A percentile compares a stretch with the other conserved stretches of the same genome.
Conservation (phyloP, 2,329 filamentous ascomycete genomes). For the Ophiostoma triangulosporum region DNA sequence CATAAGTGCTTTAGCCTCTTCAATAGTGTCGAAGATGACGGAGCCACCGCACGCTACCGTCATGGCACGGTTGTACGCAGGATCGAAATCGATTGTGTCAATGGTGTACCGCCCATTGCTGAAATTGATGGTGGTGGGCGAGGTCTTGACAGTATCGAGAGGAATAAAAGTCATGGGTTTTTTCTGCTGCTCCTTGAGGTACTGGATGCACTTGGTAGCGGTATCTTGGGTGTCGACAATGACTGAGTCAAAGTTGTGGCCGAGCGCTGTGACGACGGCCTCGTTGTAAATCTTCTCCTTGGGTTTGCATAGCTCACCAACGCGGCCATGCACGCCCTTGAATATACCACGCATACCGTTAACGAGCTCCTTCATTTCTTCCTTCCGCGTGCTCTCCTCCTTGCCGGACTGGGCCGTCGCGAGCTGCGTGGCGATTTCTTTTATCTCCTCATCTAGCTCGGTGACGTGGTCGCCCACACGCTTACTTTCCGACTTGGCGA, state of each 20-base stretch:
- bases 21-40: slow-evolving; percentile 80
- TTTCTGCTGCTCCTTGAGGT: slow-evolving; percentile 79
- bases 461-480: slow-evolving; percentile 69
- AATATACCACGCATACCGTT: slow-evolving; percentile 79
- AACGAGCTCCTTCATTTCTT: slow-evolving; percentile 68
- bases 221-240: slow-evolving; percentile 93
- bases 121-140: slow-evolving; percentile 80
- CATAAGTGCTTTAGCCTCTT: slow-evolving; percentile 78
- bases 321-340: slow-evolving; percentile 77
- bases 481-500: slow-evolving; percentile 69
- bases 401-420: slow-evolving; percentile 73
- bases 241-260: slow-evolving; percentile 85
- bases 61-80: slow-evolving; percentile 78
- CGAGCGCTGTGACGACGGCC: slow-evolving; percentile 82
- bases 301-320: slow-evolving; percentile 84
- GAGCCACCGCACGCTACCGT: slow-evolving; percentile 90
- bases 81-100: slow-evolving; percentile 90
- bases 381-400: slow-evolving; percentile 73
- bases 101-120: slow-evolving; percentile 81
- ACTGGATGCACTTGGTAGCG: slow-evolving; percentile 84
- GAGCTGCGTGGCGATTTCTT: slow-evolving; percentile 68
- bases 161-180: slow-evolving; percentile 90
- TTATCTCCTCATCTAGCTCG: slow-evolving; percentile 84
- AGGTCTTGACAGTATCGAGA: slow-evolving; percentile 90
- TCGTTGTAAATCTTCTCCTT: slow-evolving; percentile 96